Evolutionary conservation across 495 filamentous ascomycete species (phyloP).

Genomic region (Cetradonia linearis): DNA sequence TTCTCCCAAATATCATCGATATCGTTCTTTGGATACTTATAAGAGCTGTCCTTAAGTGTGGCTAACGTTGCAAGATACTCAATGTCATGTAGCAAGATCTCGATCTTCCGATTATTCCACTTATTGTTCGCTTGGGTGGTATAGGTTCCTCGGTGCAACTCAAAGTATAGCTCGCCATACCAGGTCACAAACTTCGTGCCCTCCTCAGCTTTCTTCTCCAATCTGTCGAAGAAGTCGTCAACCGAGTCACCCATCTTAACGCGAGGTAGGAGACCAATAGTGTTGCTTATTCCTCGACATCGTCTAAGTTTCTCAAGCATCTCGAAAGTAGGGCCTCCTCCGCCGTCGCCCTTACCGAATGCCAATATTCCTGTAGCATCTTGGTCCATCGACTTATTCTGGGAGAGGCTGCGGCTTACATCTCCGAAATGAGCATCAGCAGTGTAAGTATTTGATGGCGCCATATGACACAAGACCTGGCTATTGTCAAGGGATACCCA

Average conservation of each 20-base stretch:
- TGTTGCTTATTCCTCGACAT: conserved; percentile 89
- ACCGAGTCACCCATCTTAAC: conserved; percentile 86
- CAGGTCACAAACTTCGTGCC: conserved; percentile 82
- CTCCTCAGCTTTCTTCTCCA: conserved; percentile 61
- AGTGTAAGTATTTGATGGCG: conserved; percentile 88
- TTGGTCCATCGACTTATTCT: conserved; percentile 91
- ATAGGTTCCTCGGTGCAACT: conserved; percentile 91
- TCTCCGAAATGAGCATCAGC: conserved; percentile 92
- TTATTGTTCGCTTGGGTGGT: conserved; percentile 98
- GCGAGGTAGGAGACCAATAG: conserved; percentile 67
- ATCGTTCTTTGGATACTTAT: conserved; percentile 83
- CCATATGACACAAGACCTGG: conserved; percentile 96
- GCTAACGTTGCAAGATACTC: conserved; percentile 84
- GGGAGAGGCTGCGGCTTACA: conserved; percentile 76
- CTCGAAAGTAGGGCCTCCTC: conserved; percentile 87
- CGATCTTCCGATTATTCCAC: conserved; percentile 76
- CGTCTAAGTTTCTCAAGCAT: conserved; percentile 90
- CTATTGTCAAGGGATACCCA: conserved; percentile 93
- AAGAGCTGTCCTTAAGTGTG: conserved; percentile 55
- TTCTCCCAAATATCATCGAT: conserved; percentile 93
- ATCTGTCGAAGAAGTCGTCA: conserved; percentile 85
- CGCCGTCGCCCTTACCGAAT: conserved; percentile 93
- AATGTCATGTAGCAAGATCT: conserved; percentile 74
- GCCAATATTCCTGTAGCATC: conserved; percentile 80
- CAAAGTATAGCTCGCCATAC: conserved; percentile 97